A percentile compares a stretch with the other conserved stretches of the same genome.
phyloP scores from a whole-genome alignment of 768 basidiomycete species.

The Amyloporia xantha region DNA sequence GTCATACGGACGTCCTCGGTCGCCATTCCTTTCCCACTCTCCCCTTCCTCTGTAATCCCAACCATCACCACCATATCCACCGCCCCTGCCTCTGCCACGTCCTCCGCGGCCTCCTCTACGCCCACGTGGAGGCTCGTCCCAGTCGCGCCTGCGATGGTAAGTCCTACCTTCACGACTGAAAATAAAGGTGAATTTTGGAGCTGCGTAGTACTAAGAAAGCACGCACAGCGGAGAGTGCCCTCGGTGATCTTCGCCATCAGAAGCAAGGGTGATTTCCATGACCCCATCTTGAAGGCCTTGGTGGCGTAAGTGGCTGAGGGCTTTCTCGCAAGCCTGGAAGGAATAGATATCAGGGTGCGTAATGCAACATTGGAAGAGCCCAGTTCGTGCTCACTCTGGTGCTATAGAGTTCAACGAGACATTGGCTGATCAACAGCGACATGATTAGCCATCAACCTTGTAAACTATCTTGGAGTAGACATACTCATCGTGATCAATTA shows the following conservation, averaged over 20 bases:
- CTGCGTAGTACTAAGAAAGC: conserved; percentile 1
- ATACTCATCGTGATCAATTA: conserved; percentile 53
- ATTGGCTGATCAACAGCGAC: too few relatives aligned
- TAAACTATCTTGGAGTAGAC: too few relatives aligned
- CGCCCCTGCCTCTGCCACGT: conserved; percentile 18
- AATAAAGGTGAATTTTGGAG: too few relatives aligned
- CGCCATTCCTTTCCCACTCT: conserved; percentile 23
- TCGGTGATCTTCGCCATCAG: conserved; percentile 57
- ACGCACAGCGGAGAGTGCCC: conserved; percentile 34
- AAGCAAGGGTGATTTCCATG: conserved; percentile 82
- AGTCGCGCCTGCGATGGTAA: conserved; percentile 34
- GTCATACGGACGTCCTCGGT: conserved; percentile 17
- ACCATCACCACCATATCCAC: conserved; percentile 34
- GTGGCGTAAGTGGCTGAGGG: conserved; percentile 74
- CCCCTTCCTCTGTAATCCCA: conserved; percentile 40
- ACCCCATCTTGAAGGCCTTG: conserved; percentile 78
- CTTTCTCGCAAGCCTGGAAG: conserved; percentile 72
- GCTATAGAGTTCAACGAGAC: conserved; percentile 93
- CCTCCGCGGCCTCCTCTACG: conserved; percentile 34
- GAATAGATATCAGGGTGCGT: too few relatives aligned
- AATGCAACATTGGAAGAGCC: too few relatives aligned
- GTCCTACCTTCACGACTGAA: conserved; percentile 20
- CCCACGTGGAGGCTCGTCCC: conserved; percentile 26
- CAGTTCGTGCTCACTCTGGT: conserved; percentile 49
- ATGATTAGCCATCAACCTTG: too few relatives aligned